Conservation (phyloP, 208 protist genomes). For the Strigomonas culicis region DNA sequence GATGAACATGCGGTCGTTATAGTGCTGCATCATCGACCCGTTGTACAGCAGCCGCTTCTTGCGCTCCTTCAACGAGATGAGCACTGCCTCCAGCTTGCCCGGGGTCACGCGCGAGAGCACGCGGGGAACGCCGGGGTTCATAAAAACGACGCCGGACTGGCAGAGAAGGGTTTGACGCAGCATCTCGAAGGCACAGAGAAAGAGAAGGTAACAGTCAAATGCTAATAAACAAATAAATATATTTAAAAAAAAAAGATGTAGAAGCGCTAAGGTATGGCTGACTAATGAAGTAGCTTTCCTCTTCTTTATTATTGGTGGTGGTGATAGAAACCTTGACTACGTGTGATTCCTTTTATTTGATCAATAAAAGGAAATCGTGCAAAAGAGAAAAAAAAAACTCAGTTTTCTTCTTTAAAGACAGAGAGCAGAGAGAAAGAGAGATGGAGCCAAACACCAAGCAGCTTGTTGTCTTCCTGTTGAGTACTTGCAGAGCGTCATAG, state of each 20-base stretch:
- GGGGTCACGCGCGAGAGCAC: slow-evolving; percentile 69
- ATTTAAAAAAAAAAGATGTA: too few relatives aligned
- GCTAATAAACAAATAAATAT: too few relatives aligned
- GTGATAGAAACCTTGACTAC: background rate
- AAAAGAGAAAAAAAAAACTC: slow-evolving; percentile 3
- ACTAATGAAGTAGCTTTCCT: too few relatives aligned
- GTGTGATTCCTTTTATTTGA: background rate
- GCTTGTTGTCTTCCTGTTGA: too few relatives aligned
- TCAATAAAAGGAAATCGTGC: background rate
- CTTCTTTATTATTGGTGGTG: background rate
- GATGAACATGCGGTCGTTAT: slow-evolving; percentile 60
- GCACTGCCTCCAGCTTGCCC: slow-evolving; percentile 47
- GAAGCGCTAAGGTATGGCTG: too few relatives aligned
- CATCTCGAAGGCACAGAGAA: slow-evolving; percentile 2
- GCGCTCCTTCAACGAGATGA: slow-evolving; percentile 62
- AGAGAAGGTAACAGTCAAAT: too few relatives aligned
- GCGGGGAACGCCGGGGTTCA: slow-evolving; percentile 55
- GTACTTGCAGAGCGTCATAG: too few relatives aligned
- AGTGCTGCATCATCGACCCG: slow-evolving; percentile 59
- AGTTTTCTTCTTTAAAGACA: background rate
- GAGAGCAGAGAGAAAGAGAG: background rate
- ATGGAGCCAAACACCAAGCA: background rate
- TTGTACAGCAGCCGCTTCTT: slow-evolving; percentile 75
- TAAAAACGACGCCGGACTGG: slow-evolving; percentile 1
- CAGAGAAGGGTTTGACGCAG: slow-evolving; percentile 11